phyloP scores from a whole-genome alignment of 495 filamentous ascomycete species.

The Rusavskia elegans region DNA sequence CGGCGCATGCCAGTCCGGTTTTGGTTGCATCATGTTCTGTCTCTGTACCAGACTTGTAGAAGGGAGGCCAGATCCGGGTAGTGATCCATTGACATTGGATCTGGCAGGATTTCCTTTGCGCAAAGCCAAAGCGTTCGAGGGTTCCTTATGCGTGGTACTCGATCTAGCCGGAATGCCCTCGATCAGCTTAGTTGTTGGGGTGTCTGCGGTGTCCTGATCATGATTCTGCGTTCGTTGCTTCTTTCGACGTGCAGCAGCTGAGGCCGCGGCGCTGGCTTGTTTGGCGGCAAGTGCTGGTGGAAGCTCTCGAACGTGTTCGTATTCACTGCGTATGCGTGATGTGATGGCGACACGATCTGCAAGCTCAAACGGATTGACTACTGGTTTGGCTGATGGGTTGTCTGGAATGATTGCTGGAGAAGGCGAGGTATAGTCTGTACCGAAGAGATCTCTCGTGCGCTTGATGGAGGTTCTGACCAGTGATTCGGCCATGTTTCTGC shows the following conservation, averaged over 20 bases:
- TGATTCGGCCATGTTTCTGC: background rate
- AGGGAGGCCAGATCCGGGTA: slow-evolving; percentile 29
- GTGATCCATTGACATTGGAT: slow-evolving; percentile 28
- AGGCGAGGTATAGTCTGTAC: slow-evolving; percentile 37
- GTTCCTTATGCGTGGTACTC: slow-evolving; percentile 15
- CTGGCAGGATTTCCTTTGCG: slow-evolving; percentile 15
- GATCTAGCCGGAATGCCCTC: slow-evolving; percentile 41
- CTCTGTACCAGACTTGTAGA: slow-evolving; percentile 48
- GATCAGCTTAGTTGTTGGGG: slow-evolving; percentile 50
- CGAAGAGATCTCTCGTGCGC: slow-evolving; percentile 51
- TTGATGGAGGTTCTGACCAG: slow-evolving; percentile 32
- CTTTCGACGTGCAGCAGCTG: slow-evolving; percentile 43
- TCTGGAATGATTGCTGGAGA: slow-evolving; percentile 25
- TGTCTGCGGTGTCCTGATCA: slow-evolving; percentile 34
- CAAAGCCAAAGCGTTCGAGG: slow-evolving; percentile 45
- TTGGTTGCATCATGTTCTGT: slow-evolving; percentile 54
- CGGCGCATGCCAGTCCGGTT: slow-evolving; percentile 88
- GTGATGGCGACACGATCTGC: slow-evolving; percentile 37
- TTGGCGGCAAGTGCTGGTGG: slow-evolving; percentile 78
- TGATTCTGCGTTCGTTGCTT: slow-evolving; percentile 27
- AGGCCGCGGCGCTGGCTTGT: slow-evolving; percentile 47
- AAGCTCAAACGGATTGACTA: slow-evolving; percentile 9
- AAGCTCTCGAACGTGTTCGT: slow-evolving; percentile 63
- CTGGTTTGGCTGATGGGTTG: slow-evolving; percentile 8
- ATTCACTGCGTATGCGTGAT: slow-evolving; percentile 57